These are phyloP conservation scores for Solanum hybrid DNA, from an alignment of 305 asterid genomes.

Conservation along the genomic window DNA sequence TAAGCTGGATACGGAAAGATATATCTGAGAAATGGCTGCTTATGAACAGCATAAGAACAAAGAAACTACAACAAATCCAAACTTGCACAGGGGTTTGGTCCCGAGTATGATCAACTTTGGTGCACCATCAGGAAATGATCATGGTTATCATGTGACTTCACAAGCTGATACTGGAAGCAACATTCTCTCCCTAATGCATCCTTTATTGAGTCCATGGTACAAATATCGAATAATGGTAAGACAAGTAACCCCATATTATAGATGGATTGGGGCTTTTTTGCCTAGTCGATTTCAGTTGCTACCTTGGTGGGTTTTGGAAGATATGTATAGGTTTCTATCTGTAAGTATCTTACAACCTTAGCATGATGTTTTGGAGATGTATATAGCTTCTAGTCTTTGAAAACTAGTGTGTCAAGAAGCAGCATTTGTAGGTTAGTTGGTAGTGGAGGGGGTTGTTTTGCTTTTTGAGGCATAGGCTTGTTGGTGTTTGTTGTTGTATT, in stretches of 20 bases:
- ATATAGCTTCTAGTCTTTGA: background rate
- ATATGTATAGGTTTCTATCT: background rate
- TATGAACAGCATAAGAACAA: constrained; percentile 13
- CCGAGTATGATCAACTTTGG: constrained; percentile 24
- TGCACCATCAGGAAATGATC: constrained; percentile 18
- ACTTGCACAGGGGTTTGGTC: background rate
- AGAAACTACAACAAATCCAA: constrained; percentile 1
- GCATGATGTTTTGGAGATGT: background rate
- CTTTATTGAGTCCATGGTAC: constrained; percentile 21
- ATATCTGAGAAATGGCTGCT: constrained; percentile 32
- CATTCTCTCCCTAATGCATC: constrained; percentile 20
- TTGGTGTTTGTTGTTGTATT: no score
- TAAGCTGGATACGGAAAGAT: constrained; percentile 54
- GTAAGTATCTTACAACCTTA: background rate
- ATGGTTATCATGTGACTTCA: constrained; percentile 34
- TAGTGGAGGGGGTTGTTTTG: no score
- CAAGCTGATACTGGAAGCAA: constrained; percentile 16
- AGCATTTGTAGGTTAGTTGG: background rate
- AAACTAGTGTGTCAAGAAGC: background rate
- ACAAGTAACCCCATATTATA: constrained; percentile 36
- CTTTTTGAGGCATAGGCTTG: no score
- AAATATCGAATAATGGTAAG: constrained; percentile 30
- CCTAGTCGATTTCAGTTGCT: background rate
- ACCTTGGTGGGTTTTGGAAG: background rate
- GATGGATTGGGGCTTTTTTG: constrained; percentile 24